Percentiles rank a stretch among this genome's conserved stretches.
phyloP scores from a whole-genome alignment of 805 yeast species.

The Metschnikowia dekortorum region DNA sequence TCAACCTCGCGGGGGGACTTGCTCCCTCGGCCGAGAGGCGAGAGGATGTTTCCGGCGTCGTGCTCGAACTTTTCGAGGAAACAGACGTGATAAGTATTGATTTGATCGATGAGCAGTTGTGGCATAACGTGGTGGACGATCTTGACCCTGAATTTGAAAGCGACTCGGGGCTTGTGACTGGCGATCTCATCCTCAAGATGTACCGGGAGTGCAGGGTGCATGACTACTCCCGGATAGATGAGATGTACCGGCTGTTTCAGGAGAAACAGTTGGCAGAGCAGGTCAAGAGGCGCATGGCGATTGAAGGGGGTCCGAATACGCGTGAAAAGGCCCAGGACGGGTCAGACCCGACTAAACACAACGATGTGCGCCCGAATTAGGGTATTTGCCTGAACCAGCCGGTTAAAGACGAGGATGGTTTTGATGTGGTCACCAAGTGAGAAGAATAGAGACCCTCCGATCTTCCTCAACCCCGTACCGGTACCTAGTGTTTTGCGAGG shows the following conservation, averaged over 20 bases:
- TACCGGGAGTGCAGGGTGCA: constrained; percentile 60
- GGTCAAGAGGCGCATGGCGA: constrained; percentile 34
- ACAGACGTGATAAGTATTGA: constrained; percentile 62
- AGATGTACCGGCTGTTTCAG: constrained; percentile 55
- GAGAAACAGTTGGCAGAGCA: constrained; percentile 41
- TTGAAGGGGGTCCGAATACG: constrained; percentile 59
- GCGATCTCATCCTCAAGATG: constrained; percentile 56
- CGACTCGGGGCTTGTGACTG: constrained; percentile 76
- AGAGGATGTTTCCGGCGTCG: constrained; percentile 87
- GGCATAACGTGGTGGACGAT: constrained; percentile 92
- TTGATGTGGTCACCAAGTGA: constrained; percentile 75
- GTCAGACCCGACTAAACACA: constrained; percentile 39
- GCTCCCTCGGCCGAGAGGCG: constrained; percentile 84
- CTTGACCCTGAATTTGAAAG: constrained; percentile 87
- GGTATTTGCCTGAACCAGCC: constrained; percentile 25
- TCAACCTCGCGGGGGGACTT: constrained; percentile 97
- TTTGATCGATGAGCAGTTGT: constrained; percentile 77
- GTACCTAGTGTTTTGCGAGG: no score
- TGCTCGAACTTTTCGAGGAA: constrained; percentile 71
- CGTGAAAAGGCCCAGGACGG: constrained; percentile 53
- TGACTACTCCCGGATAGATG: constrained; percentile 54
- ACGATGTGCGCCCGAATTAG: constrained; percentile 4
- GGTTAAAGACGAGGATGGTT: constrained; percentile 91
- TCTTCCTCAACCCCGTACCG: no score
- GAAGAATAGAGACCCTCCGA: constrained; percentile 8